Evolutionary conservation across 306 rosid species (phyloP).

Genomic region (Delonix regia): DNA sequence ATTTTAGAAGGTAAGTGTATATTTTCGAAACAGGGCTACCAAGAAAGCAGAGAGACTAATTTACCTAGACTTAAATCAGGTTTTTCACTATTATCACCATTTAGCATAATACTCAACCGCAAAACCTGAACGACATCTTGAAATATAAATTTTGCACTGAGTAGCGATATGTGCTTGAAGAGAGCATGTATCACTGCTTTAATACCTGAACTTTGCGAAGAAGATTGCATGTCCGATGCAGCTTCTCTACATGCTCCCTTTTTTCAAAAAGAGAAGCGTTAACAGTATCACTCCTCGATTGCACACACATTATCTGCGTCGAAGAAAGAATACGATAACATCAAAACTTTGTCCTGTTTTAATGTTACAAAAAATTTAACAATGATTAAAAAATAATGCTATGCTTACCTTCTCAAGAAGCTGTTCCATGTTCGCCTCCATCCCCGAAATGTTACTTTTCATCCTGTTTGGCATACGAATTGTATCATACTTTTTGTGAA

Average conservation of each 20-base stretch:
- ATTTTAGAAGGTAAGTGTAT: not conserved
- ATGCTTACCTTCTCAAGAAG: conserved; percentile 76
- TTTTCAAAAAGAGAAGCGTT: conserved; percentile 78
- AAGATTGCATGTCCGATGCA: conserved; percentile 80
- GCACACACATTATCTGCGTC: conserved; percentile 86
- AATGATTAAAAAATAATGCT: conserved; percentile 5
- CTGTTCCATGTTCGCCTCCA: conserved; percentile 87
- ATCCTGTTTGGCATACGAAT: conserved; percentile 52
- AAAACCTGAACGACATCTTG: not conserved
- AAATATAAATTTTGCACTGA: conserved; percentile 3
- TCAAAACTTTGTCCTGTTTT: not conserved
- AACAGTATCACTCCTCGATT: conserved; percentile 84
- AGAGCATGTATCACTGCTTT: not conserved
- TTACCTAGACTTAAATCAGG: not conserved
- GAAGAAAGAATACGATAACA: not conserved
- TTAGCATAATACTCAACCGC: not conserved
- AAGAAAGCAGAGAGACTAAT: too few species aligned
- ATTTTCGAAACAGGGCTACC: too few species aligned
- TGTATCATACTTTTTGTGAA: not conserved
- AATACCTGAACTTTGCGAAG: conserved; percentile 92
- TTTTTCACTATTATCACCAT: conserved; percentile 1
- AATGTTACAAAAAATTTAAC: not conserved
- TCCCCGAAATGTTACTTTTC: conserved; percentile 90
- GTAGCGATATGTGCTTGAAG: not conserved
- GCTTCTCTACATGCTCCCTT: conserved; percentile 84